Conservation (phyloP, 2,329 filamentous ascomycete species). For the Ophiosphaerella korrae region DNA sequence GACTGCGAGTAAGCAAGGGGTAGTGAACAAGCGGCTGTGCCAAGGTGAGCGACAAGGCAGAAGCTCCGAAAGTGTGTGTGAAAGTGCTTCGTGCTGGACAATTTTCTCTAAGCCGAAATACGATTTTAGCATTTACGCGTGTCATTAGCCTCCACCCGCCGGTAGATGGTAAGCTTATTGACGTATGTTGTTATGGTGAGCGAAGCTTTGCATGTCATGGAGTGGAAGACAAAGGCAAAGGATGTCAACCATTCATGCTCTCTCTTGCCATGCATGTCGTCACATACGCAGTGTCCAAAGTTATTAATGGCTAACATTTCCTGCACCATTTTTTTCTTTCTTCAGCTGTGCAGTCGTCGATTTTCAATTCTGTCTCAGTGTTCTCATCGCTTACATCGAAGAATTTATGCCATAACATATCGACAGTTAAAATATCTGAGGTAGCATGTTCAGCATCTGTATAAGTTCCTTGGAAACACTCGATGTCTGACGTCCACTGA, state of each 20-base stretch:
- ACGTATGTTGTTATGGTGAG: neutral
- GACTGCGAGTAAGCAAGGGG: constrained; percentile 1
- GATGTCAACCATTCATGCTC: too few species aligned
- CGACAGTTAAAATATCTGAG: too few species aligned
- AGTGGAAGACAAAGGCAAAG: too few species aligned
- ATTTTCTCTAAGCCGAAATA: constrained; percentile 9
- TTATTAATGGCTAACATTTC: too few species aligned
- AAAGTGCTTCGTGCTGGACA: constrained; percentile 8
- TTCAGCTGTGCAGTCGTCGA: neutral
- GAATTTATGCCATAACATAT: too few species aligned
- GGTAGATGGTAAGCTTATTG: neutral
- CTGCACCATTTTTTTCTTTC: neutral
- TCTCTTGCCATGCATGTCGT: too few species aligned
- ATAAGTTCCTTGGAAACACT: constrained; percentile 3
- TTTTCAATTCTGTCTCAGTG: too few species aligned
- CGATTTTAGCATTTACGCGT: neutral
- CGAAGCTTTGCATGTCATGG: neutral
- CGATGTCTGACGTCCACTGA: neutral
- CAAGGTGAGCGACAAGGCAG: neutral
- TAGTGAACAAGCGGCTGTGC: neutral
- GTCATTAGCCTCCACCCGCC: neutral
- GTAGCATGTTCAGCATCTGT: neutral
- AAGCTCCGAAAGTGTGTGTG: neutral
- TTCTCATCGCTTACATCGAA: too few species aligned
- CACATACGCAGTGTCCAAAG: too few species aligned